Evolutionary conservation across 345 rosid species (phyloP).

Genomic region (Arabidopsis suecica): DNA sequence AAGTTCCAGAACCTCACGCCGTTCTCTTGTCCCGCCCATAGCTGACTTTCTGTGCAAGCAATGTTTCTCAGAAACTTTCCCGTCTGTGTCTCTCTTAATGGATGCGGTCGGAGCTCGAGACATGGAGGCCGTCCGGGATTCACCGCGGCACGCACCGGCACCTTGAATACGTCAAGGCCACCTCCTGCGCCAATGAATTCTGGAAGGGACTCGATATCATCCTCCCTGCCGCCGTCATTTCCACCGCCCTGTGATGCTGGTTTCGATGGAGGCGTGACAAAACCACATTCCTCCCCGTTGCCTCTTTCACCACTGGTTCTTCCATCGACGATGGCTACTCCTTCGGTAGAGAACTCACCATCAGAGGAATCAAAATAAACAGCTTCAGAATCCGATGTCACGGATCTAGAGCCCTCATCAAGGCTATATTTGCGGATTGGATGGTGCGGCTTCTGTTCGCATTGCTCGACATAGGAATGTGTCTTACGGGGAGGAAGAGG

Average conservation of each 20-base stretch:
- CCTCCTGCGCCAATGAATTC: slow-evolving; percentile 68
- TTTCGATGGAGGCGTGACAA: slow-evolving; percentile 39
- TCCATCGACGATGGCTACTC: not conserved
- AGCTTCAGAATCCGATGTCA: slow-evolving; percentile 36
- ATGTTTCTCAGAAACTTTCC: slow-evolving; percentile 78
- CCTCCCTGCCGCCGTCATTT: slow-evolving; percentile 1
- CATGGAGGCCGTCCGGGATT: slow-evolving; percentile 76
- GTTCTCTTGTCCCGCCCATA: slow-evolving; percentile 89
- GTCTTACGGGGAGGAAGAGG: slow-evolving; percentile 55
- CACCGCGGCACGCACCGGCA: slow-evolving; percentile 65
- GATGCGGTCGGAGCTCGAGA: slow-evolving; percentile 83
- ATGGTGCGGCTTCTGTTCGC: slow-evolving; percentile 45
- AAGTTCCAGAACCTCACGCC: slow-evolving; percentile 79
- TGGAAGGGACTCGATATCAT: slow-evolving; percentile 48
- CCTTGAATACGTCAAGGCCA: slow-evolving; percentile 56
- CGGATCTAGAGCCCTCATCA: slow-evolving; percentile 51
- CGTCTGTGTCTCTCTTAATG: slow-evolving; percentile 79
- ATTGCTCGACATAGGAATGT: slow-evolving; percentile 71
- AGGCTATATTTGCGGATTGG: slow-evolving; percentile 64
- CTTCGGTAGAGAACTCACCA: slow-evolving; percentile 49
- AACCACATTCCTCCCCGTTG: slow-evolving; percentile 37
- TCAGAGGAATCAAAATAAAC: slow-evolving; percentile 52
- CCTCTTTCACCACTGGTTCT: slow-evolving; percentile 21
- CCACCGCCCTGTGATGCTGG: slow-evolving; percentile 13
- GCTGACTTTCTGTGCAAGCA: slow-evolving; percentile 73